Base-by-base conservation (phyloP, 2,329 filamentous ascomycete species). In the Nigrospora sphaerica region DNA sequence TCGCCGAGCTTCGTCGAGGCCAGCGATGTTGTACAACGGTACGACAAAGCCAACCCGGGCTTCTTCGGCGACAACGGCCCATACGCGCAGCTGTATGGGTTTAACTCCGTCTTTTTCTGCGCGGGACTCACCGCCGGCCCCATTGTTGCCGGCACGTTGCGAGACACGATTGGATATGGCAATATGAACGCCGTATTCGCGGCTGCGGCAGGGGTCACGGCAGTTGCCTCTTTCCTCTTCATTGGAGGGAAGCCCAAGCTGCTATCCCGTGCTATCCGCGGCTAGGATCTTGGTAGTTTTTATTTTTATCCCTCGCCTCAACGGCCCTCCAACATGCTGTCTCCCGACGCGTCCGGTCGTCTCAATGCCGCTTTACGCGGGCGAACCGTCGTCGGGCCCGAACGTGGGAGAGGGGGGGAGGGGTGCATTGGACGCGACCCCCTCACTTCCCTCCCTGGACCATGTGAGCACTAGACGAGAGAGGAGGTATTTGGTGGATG, bases 21-120 rank as follows among this genome's bases (percentile, higher is more conserved):
- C 1, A 76, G 76, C 6, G 63, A 67, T 12, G 67, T 82, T 0
- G 70, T 82, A 1, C 71, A 78, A 50, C 71, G 68, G 37, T 82
- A 78, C 54, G 71, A 78, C 49, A 66, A 71, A 39, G 72, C 71
- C 1, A 83, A 83, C 46, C 67, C 67, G 1, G 71, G 70, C 0
- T 65, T 78, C 43, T 83, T 83, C 52, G 75, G 77, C 1, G 61
- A 67, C 1, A 66, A 74, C 5, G 76, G 77, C 0, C 80, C 81
- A 0, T 83, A 83, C 56, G 81, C 80, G 2, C 82, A 85, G 60
- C 67, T 85, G 0, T 86, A 84, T 57, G 80, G 77, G 3, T 65
- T 85, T 48, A 82, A 79, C 54, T 79, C 74, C n/a, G 74, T 84
- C 69, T 71, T 80, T 1, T 85, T 81, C 59, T 77, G 74, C 49